Evolutionary conservation across 768 basidiomycete species (phyloP).

Genomic region (Candolleomyces aberdarensis): DNA sequence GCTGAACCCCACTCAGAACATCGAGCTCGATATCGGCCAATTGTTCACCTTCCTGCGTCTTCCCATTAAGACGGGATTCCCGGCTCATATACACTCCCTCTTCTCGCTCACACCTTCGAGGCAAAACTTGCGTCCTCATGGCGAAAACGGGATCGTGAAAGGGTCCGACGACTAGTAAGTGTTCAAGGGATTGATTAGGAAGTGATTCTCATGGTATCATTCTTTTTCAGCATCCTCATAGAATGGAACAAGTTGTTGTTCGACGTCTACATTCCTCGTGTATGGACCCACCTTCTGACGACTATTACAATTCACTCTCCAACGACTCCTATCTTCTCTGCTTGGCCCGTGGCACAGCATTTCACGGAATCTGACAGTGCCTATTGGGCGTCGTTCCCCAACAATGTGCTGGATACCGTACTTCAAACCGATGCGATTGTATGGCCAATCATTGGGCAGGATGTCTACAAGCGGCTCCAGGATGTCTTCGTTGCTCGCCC

Average conservation of each 20-base stretch:
- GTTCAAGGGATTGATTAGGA: background rate
- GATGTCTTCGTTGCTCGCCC: conserved; percentile 25
- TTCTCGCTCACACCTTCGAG: conserved; percentile 46
- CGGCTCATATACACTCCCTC: conserved; percentile 42
- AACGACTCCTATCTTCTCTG: conserved; percentile 28
- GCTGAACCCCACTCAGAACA: conserved; percentile 13
- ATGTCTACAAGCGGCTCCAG: conserved; percentile 1
- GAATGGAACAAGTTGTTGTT: conserved; percentile 50
- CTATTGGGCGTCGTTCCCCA: conserved; percentile 35
- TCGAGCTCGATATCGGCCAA: conserved; percentile 24
- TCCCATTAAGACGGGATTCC: conserved; percentile 42
- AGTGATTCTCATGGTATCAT: background rate
- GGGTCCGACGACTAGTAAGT: conserved; percentile 42
- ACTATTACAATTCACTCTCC: conserved; percentile 21
- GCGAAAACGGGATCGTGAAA: conserved; percentile 34
- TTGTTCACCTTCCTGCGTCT: conserved; percentile 50
- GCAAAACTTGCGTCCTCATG: conserved; percentile 41
- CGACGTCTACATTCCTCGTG: conserved; percentile 38
- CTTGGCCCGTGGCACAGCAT: conserved; percentile 37
- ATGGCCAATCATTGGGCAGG: conserved; percentile 31
- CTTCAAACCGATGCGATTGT: conserved; percentile 19
- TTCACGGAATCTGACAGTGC: conserved; percentile 29
- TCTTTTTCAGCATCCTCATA: conserved; percentile 34
- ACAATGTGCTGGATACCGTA: conserved; percentile 23
- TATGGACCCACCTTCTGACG: conserved; percentile 37